phyloP scores from a whole-genome alignment of 257 asterid species.

The Avicennia marina region DNA sequence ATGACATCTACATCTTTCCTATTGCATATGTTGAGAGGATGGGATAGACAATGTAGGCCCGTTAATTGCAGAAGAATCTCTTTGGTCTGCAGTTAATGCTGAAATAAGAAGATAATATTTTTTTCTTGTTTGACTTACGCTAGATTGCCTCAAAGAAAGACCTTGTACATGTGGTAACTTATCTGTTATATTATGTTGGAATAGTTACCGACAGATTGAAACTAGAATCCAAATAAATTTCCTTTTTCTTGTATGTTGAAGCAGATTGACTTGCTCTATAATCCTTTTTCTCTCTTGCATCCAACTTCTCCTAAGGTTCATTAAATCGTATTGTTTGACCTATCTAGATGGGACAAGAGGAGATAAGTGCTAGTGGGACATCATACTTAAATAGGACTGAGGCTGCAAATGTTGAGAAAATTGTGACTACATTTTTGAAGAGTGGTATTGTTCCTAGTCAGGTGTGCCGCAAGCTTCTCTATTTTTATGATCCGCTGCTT shows the following conservation, averaged over 20 bases:
- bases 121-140: constrained; percentile 1
- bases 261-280: constrained; percentile 10
- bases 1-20: not conserved
- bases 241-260: constrained; percentile 5
- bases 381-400: constrained; percentile 95
- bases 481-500: constrained; percentile 4
- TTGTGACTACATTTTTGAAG: constrained; percentile 91
- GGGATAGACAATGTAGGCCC: not conserved
- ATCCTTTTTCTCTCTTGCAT: not conserved
- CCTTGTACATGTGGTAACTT: not conserved
- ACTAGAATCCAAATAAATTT: not conserved
- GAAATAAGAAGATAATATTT: not conserved
- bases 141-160: not conserved
- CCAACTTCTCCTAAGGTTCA: constrained; percentile 5
- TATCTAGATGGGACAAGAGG: constrained; percentile 98
- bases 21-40: constrained; percentile 7
- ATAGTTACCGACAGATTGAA: not conserved
- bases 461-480: constrained; percentile 39
- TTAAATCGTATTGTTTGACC: constrained; percentile 13
- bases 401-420: constrained; percentile 94
- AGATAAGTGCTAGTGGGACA: constrained; percentile 97
- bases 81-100: constrained; percentile 12
- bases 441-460: constrained; percentile 98
- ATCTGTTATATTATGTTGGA: not conserved
- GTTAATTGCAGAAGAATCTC: constrained; percentile 9